Evolutionary conservation across 176 grass and related monocot genomes (phyloP), one percentile per base, ranked within the genome.

Genomic region (Aegilops tauschii): DNA sequence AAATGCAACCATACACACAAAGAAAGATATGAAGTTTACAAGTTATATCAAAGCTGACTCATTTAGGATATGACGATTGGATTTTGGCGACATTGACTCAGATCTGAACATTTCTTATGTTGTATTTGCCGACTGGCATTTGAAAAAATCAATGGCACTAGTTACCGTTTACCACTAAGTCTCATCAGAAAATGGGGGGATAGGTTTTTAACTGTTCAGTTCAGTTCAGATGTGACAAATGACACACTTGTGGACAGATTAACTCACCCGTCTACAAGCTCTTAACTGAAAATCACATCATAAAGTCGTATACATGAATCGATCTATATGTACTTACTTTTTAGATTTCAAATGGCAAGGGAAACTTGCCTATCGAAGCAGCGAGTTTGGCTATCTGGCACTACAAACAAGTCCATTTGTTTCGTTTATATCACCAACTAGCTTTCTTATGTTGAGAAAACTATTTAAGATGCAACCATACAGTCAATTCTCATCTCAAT

Each of bases 361-460:
- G 42, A 82, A 68, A 69, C 30, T 52, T 21, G 10, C 18, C 64
- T 69, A 49, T 65, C 20, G 4, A 32, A 29, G 10, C 65, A 69
- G 64, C 17, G 27, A 68, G 29, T 69, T 50, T 52, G 42, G 37
- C 42, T n/a, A 4, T 9, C 62, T 66, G 27, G 23, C 27, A 5
- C 39, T 81, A 66, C 16, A 81, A 67, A 47, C 39, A 67, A 30
- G 63, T 52, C 40, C 18, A 77, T 63, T 49, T 84, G 69, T 62
- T 84, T 25, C 11, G 34, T 76, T 84, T 47, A 63, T 64, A 47
- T 17, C 18, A 39, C 73, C 47, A 78, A 29, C 30, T 36, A 77
- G 39, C 29, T 85, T 74, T 76, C 59, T 50, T 66, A 62, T 84
- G 59, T 84, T 63, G 2, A 74, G 56, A 12, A 88, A 12, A 12